These are phyloP conservation scores for Debaryomyces castellii DNA, from an alignment of 805 yeast genomes.

Conservation along the genomic window DNA sequence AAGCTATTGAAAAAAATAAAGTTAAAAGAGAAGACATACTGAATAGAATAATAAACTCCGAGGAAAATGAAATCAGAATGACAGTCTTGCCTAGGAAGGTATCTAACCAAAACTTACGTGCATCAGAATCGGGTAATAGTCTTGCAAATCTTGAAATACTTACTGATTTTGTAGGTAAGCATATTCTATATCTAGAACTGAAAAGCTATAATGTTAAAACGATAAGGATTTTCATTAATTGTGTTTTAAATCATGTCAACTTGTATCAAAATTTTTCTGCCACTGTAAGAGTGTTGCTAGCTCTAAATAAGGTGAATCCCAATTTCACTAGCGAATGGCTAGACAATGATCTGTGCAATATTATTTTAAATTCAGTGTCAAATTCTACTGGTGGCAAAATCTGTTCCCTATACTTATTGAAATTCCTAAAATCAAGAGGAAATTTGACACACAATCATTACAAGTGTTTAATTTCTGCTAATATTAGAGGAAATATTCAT, in stretches of 20 bases:
- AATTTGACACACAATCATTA: conserved; percentile 17
- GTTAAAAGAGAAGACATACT: conserved; percentile 9
- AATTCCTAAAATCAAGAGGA: conserved; percentile 13
- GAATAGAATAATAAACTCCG: conserved; percentile 10
- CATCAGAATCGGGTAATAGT: conserved; percentile 29
- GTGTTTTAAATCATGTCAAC: conserved; percentile 34
- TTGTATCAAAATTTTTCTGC: conserved; percentile 37
- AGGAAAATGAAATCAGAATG: conserved; percentile 9
- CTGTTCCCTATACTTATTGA: conserved; percentile 23
- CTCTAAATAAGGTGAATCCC: conserved; percentile 15
- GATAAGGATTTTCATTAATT: conserved; percentile 30
- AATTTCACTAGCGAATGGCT: conserved; percentile 22
- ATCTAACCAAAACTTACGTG: conserved; percentile 22
- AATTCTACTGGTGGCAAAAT: conserved; percentile 26
- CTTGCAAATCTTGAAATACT: conserved; percentile 28
- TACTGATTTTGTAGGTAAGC: conserved; percentile 19
- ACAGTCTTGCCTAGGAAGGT: conserved; percentile 18
- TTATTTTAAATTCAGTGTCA: conserved; percentile 26
- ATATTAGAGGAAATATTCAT: conserved; percentile 22
- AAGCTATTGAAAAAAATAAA: conserved; percentile 16
- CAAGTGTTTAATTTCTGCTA: conserved; percentile 21
- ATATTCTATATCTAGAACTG: conserved; percentile 19
- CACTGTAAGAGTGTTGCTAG: conserved; percentile 17
- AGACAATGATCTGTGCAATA: conserved; percentile 27
- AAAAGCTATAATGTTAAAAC: conserved; percentile 13